Evolutionary conservation across 306 rosid genomes (phyloP).

Genomic region (Mucuna pruriens): DNA sequence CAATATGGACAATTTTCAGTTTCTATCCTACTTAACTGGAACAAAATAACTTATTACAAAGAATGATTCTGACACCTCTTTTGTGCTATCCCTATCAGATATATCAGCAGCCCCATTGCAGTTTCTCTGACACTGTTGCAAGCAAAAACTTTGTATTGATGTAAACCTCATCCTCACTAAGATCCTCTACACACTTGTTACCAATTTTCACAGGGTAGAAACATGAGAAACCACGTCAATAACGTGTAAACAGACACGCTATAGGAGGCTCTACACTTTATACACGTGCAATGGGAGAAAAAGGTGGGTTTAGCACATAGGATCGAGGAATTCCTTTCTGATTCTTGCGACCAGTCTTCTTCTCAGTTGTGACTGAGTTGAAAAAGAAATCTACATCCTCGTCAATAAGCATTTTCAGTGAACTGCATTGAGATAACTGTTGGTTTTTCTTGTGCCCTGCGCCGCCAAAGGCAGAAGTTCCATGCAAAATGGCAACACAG

Average conservation of each 20-base stretch:
- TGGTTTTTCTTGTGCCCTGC: constrained; percentile 45
- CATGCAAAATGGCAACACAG: constrained; percentile 82
- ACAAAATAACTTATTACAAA: constrained; percentile 38
- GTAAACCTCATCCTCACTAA: constrained; percentile 24
- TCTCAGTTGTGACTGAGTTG: constrained; percentile 59
- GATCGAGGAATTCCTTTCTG: constrained; percentile 64
- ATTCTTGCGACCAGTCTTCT: constrained; percentile 54
- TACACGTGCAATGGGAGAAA: constrained; percentile 87
- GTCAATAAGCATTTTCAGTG: constrained; percentile 77
- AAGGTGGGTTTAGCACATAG: constrained; percentile 73
- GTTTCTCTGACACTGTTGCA: constrained; percentile 4
- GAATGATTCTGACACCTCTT: constrained; percentile 44
- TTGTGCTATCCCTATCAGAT: constrained; percentile 27
- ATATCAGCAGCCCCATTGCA: constrained; percentile 36
- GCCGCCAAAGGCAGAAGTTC: constrained; percentile 54
- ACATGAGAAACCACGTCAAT: background rate
- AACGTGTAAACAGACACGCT: background rate
- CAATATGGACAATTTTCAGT: constrained; percentile 53
- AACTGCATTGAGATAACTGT: constrained; percentile 56
- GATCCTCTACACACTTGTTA: constrained; percentile 18
- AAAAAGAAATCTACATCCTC: constrained; percentile 68
- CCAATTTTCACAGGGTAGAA: background rate
- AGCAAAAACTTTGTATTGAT: constrained; percentile 25
- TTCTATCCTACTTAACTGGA: constrained; percentile 37
- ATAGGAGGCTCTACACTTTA: constrained; percentile 39